Evolutionary conservation across 2,329 filamentous ascomycete genomes (phyloP), one percentile per base, ranked within the genome.

Genomic region (Chaetomium sp.): DNA sequence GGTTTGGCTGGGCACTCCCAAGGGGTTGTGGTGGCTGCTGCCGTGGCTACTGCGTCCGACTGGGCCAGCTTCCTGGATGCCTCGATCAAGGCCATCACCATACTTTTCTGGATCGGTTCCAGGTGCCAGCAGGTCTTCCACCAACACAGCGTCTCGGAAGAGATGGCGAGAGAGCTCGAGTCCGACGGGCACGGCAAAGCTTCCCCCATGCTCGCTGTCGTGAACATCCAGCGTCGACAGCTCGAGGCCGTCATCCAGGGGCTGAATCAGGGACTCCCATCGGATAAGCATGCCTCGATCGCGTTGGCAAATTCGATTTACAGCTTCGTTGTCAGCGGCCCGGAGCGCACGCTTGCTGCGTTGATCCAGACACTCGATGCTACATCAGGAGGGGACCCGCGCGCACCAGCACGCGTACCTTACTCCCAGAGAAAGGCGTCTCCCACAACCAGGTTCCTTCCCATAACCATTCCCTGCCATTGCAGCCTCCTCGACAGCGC

Each of bases 381-480:
- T 27, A 1, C 35, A 10, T 50, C 48, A 2, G 49, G 14, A 10
- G 19, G 4, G 40, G 38, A 12, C 49, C 11, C 40, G 49, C 38
- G 37, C 36, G 7, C 40, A 11, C 40, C 27, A 11, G 49, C 38
- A 33, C 49, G 49, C 7, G 19, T 51, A 9, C 49, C 49, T 4
- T 51, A 35, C 33, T 51, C 49, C 7, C 49, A 51, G 33, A 40
- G 49, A 27, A 51, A 51, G 40, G 40, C 49, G 38, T 44, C 49
- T 14, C 49, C 49, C 5, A 7, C 40, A 1, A 43, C 37, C n/a
- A 11, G 49, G 49, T 51, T 51, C 32, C 49, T 51, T 11, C 49
- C 49, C 38, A 51, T 51, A 37, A 51, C 49, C 38, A 51, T 51
- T 34, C 49, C 49, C 8, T 51, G 49, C 40, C 49, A 51, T n/a